Evolutionary conservation across 257 asterid genomes (phyloP).

Genomic region (Forsythia viridissima): DNA sequence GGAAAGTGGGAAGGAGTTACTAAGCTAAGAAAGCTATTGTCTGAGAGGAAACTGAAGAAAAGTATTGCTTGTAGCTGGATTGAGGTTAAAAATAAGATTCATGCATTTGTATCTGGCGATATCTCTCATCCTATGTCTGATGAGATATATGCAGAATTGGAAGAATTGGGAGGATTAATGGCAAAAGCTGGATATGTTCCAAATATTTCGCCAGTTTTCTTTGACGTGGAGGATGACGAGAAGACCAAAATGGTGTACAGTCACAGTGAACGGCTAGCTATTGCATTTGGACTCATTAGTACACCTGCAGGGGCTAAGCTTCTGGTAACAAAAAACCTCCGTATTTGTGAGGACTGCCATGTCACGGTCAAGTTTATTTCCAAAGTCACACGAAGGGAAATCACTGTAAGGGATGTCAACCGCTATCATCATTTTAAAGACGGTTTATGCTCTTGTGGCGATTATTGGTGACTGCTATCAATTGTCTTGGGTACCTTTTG

Average conservation of each 20-base stretch:
- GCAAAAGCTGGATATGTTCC: slow-evolving; percentile 56
- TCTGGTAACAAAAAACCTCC: slow-evolving; percentile 53
- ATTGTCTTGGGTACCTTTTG: background rate
- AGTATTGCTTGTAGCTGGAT: slow-evolving; percentile 62
- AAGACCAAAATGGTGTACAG: slow-evolving; percentile 45
- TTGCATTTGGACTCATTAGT: slow-evolving; percentile 60
- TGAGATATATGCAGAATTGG: slow-evolving; percentile 47
- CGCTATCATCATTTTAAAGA: slow-evolving; percentile 65
- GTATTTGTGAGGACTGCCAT: slow-evolving; percentile 71
- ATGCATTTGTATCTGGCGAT: slow-evolving; percentile 64
- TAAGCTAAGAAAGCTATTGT: slow-evolving; percentile 49
- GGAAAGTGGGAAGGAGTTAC: slow-evolving; percentile 67
- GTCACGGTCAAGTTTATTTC: slow-evolving; percentile 55
- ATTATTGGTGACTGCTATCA: slow-evolving; percentile 45
- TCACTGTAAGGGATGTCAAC: slow-evolving; percentile 59
- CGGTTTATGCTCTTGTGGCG: slow-evolving; percentile 58
- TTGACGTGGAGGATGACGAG: slow-evolving; percentile 66
- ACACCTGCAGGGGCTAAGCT: slow-evolving; percentile 58
- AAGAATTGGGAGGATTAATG: slow-evolving; percentile 43
- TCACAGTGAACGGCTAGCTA: slow-evolving; percentile 67
- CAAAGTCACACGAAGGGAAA: slow-evolving; percentile 47
- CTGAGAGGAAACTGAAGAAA: slow-evolving; percentile 50
- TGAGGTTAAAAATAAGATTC: slow-evolving; percentile 49
- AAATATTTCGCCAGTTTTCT: slow-evolving; percentile 48
- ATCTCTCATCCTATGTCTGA: slow-evolving; percentile 56